Percentiles rank a stretch among this genome's conserved stretches.
Evolutionary conservation across 2,329 filamentous ascomycete genomes (phyloP).

Genomic region (Aspergillus jensenii): DNA sequence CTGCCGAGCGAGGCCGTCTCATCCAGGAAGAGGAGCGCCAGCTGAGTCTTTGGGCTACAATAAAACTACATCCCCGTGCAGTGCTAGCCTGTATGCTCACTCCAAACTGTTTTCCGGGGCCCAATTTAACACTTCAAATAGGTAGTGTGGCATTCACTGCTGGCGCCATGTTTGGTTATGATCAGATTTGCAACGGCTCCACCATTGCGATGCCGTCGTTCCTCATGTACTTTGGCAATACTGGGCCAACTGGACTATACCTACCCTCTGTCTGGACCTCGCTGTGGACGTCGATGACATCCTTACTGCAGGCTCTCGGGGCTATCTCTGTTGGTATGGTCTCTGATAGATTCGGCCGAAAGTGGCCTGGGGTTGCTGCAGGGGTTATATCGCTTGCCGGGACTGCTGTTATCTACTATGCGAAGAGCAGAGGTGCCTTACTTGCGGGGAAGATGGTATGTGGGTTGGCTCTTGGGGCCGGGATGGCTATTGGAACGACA

Average conservation of each 20-base stretch:
- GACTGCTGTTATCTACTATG: constrained; percentile 15
- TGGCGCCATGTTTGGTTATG: constrained; percentile 4
- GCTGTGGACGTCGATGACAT: constrained; percentile 24
- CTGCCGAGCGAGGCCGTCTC: constrained; percentile 2
- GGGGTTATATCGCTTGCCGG: constrained; percentile 21
- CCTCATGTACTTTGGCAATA: background rate
- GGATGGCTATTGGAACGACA: constrained; percentile 20
- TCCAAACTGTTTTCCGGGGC: background rate
- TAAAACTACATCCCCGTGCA: background rate
- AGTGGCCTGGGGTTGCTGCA: constrained; percentile 32
- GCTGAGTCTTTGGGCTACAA: constrained; percentile 1
- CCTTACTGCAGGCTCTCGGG: constrained; percentile 20
- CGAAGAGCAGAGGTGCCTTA: constrained; percentile 13
- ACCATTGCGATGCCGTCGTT: constrained; percentile 7
- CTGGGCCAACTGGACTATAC: constrained; percentile 6
- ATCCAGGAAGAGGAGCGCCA: constrained; percentile 1
- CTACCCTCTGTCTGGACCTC: constrained; percentile 22
- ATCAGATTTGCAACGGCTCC: background rate
- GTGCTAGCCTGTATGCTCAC: background rate
- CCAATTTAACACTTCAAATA: background rate
- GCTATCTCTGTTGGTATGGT: constrained; percentile 28
- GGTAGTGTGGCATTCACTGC: constrained; percentile 2
- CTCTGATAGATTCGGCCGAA: constrained; percentile 36
- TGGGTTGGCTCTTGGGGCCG: constrained; percentile 17
- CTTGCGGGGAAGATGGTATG: constrained; percentile 21